Base-by-base conservation (phyloP, 1,139 yeast species). In the Saccharomyces hybrid region DNA sequence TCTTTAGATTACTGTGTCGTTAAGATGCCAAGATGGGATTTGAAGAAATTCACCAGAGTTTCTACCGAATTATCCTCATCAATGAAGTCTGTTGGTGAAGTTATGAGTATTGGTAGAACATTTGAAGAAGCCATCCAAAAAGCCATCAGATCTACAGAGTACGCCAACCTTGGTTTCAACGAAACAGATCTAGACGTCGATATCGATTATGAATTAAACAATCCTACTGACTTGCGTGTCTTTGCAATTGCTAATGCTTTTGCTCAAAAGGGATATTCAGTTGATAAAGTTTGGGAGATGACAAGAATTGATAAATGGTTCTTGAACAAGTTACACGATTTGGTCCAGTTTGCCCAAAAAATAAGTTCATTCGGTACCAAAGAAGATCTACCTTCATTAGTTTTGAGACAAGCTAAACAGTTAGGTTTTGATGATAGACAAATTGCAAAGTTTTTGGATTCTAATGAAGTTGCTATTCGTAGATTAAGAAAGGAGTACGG, bases 71-170 rank as follows among this genome's bases (percentile, higher is more conserved):
- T 93, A 66, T 86, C 95, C 42, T 91, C 98, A 4, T 84, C 96
- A 49, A 93, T 93, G 99, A 93, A 93, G 75, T 90, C 97, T 62
- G 99, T 93, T 59, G 99, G 99, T 78, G 99, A 93, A 75, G 99
- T 93, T 56, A 93, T 93, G 99, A 82, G 95, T 61, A 90, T 93
- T 71, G 99, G 99, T 70, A 82, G 99, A 74, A 93, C 96, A 14
- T 93, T 93, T 64, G 99, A 93, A 74, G 99, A 93, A 73, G 96
- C 99, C 47, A 88, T 93, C 61, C 99, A 93, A 76, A 93, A 93
- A 76, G 99, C 98, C 55, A 91, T 93, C 62, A 83, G 99, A 74
- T 90, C 97, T 14, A 89, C 96, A 49, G 99, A 93, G 70, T 91
- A 91, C 73, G 91, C 88, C 63, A 91, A 93, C 77, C 77, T 90